Evolutionary conservation across 768 basidiomycete genomes (phyloP).

Genomic region (Mycena alexandri): DNA sequence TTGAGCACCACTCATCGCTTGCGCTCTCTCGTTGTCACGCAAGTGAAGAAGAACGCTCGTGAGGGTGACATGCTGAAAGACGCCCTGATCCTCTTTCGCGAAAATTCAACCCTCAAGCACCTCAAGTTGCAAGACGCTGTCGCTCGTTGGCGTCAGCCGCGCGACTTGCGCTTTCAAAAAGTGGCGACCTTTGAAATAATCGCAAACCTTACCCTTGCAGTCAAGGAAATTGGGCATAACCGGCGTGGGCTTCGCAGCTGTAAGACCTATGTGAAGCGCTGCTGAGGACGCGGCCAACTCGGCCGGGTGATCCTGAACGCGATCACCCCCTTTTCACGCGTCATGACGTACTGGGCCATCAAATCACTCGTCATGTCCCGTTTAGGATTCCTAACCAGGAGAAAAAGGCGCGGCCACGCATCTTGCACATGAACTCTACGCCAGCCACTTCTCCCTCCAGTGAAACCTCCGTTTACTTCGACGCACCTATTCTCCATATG

Average conservation of each 20-base stretch:
- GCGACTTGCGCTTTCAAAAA: conserved; percentile 33
- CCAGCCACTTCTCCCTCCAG: conserved; percentile 44
- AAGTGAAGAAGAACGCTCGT: conserved; percentile 27
- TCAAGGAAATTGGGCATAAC: conserved; percentile 31
- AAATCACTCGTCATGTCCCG: neutral
- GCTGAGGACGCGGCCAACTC: too few relatives aligned
- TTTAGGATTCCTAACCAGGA: neutral
- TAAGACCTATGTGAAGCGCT: conserved; percentile 22
- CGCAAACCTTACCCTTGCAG: conserved; percentile 20
- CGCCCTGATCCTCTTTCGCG: conserved; percentile 30
- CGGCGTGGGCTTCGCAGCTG: conserved; percentile 13
- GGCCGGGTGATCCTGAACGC: neutral
- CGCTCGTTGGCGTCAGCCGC: conserved; percentile 37
- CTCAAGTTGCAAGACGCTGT: conserved; percentile 33
- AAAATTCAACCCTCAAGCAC: conserved; percentile 23
- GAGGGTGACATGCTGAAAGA: conserved; percentile 35
- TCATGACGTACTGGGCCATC: conserved; percentile 6
- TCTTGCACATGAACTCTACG: conserved; percentile 21
- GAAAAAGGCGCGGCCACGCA: neutral
- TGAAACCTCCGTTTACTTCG: conserved; percentile 57
- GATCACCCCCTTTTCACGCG: too few relatives aligned
- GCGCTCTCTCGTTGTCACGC: conserved; percentile 34
- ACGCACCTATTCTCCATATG: conserved; percentile 55
- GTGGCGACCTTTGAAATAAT: conserved; percentile 29
- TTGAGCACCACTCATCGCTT: conserved; percentile 26